Percentiles rank a stretch among this genome's conserved stretches.
phyloP scores from a whole-genome alignment of 345 rosid species.

The Salix arbutifolia region DNA sequence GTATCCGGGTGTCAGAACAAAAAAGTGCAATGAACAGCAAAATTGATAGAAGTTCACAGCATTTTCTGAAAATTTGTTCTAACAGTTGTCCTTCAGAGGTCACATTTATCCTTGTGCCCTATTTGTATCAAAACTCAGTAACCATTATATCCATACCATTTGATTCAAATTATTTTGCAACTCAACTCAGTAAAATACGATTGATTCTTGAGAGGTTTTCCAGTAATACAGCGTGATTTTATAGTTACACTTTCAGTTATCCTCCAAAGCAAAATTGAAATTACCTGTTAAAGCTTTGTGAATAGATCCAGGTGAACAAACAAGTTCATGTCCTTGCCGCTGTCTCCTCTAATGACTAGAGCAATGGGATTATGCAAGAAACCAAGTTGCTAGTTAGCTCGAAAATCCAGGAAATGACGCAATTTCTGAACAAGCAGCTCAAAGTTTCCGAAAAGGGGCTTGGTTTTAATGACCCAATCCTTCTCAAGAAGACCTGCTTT shows the following conservation, averaged over 20 bases:
- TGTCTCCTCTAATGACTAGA: neutral
- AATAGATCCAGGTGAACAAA: neutral
- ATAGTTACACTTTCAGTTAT: neutral
- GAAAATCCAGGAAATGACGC: slow-evolving; percentile 67
- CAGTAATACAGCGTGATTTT: neutral
- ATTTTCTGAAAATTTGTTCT: neutral
- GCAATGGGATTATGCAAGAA: neutral
- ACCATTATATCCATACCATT: too few species aligned
- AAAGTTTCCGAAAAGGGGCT: slow-evolving; percentile 57
- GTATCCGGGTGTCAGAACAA: neutral
- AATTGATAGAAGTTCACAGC: neutral
- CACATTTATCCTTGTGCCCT: neutral
- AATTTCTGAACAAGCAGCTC: slow-evolving; percentile 71
- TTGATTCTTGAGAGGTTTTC: neutral
- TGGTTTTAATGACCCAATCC: slow-evolving; percentile 57
- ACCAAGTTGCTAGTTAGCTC: slow-evolving; percentile 40
- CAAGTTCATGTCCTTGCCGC: neutral
- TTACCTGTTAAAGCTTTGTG: neutral
- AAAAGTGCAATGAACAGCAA: neutral
- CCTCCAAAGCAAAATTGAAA: slow-evolving; percentile 7
- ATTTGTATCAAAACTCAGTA: neutral
- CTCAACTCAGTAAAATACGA: neutral
- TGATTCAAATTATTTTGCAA: neutral
- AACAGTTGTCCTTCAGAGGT: neutral
- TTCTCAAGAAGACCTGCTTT: slow-evolving; percentile 66